Conservation (phyloP, 2,329 filamentous ascomycete species). For the Chaetomium sp. region DNA sequence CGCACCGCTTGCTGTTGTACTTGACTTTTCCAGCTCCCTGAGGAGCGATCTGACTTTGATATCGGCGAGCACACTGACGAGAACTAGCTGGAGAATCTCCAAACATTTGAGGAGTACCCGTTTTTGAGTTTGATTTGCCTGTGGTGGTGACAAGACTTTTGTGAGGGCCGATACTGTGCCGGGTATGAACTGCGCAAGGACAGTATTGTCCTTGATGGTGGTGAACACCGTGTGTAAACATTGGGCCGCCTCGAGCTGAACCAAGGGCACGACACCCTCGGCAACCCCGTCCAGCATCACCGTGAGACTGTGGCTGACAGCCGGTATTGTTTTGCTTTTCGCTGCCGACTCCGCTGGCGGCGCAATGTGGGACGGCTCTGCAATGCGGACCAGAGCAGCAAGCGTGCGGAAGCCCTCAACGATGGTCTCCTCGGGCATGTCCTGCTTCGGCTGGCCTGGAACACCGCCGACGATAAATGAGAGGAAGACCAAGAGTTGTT, state of each 20-base stretch:
- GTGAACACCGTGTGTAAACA: slow-evolving; percentile 64
- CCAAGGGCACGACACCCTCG: slow-evolving; percentile 63
- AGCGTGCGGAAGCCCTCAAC: slow-evolving; percentile 72
- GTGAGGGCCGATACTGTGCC: slow-evolving; percentile 82
- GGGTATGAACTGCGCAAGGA: slow-evolving; percentile 82
- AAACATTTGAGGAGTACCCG: slow-evolving; percentile 67
- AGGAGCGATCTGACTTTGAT: slow-evolving; percentile 54
- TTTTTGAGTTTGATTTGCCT: slow-evolving; percentile 55
- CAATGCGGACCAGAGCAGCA: slow-evolving; percentile 62
- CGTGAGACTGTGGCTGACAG: slow-evolving; percentile 80
- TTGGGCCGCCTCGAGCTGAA: slow-evolving; percentile 70
- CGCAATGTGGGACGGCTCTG: slow-evolving; percentile 49
- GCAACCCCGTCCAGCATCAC: slow-evolving; percentile 74
- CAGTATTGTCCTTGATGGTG: slow-evolving; percentile 70
- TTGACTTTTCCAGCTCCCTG: slow-evolving; percentile 37
- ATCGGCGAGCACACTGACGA: slow-evolving; percentile 61
- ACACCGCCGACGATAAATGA: slow-evolving; percentile 78
- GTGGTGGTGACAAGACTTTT: slow-evolving; percentile 71
- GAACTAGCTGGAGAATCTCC: slow-evolving; percentile 56
- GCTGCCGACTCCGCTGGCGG: slow-evolving; percentile 29
- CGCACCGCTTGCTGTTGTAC: slow-evolving; percentile 34
- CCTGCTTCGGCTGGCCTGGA: slow-evolving; percentile 55
- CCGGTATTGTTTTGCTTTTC: slow-evolving; percentile 66
- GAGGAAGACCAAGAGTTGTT: slow-evolving; percentile 82
- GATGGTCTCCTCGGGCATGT: slow-evolving; percentile 71